These are phyloP conservation scores for Fomitopsis pinicola DNA, from an alignment of 1,284 basidiomycete genomes.

Conservation along the genomic window DNA sequence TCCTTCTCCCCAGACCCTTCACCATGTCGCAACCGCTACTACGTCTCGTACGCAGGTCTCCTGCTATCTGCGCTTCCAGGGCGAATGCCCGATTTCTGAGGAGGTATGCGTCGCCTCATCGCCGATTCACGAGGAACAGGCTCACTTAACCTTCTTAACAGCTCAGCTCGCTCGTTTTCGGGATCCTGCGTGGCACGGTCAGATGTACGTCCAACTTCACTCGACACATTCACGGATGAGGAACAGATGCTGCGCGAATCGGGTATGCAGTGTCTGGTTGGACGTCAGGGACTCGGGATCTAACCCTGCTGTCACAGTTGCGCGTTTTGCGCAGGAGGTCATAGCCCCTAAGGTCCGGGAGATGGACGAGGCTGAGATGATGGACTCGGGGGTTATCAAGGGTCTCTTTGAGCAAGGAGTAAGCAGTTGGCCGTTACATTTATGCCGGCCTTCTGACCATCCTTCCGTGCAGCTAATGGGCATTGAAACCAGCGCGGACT, in stretches of 20 bases:
- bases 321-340: conserved; percentile 85
- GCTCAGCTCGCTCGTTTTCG: conserved; percentile 15
- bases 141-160: background rate
- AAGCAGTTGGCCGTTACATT: conserved; percentile 25
- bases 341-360: conserved; percentile 88
- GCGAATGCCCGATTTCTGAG: background rate
- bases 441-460: background rate
- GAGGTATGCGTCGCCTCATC: background rate
- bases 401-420: conserved; percentile 96
- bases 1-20: background rate
- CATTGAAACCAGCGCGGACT: conserved; percentile 85
- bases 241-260: conserved; percentile 88
- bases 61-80: background rate
- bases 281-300: background rate
- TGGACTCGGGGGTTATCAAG: conserved; percentile 89
- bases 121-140: background rate
- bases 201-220: conserved; percentile 42
- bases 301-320: conserved; percentile 44
- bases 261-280: conserved; percentile 42
- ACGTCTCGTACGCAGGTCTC: too few relatives aligned
- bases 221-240: conserved; percentile 86
- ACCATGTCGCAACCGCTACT: background rate
- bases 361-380: conserved; percentile 97
- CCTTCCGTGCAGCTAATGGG: conserved; percentile 79
- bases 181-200: conserved; percentile 9